Evolutionary conservation across 768 basidiomycete genomes (phyloP).

Genomic region (Tulasnella sp.): DNA sequence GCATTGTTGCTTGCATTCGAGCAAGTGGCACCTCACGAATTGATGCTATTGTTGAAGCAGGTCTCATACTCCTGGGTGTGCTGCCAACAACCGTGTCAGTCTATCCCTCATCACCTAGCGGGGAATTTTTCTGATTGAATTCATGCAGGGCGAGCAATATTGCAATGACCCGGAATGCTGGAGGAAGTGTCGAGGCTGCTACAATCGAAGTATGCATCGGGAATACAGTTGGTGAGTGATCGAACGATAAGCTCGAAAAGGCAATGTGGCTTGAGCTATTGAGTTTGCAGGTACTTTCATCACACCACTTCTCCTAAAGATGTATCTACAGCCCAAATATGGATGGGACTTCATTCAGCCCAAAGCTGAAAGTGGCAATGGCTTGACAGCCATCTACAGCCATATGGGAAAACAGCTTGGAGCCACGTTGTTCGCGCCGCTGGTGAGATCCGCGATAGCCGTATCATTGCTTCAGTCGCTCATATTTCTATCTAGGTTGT

Average conservation of each 20-base stretch:
- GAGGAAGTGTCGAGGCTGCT: slow-evolving; percentile 22
- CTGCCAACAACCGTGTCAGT: slow-evolving; percentile 23
- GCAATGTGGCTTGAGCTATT: no score
- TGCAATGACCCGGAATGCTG: slow-evolving; percentile 22
- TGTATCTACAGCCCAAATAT: slow-evolving; percentile 19
- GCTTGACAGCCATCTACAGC: slow-evolving; percentile 21
- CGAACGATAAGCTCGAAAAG: no score
- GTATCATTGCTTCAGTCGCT: not conserved
- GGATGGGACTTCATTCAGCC: slow-evolving; percentile 21
- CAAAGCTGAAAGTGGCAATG: slow-evolving; percentile 20
- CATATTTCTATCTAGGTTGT: slow-evolving; percentile 16
- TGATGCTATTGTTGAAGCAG: slow-evolving; percentile 21
- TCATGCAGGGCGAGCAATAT: slow-evolving; percentile 21
- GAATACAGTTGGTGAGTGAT: slow-evolving; percentile 19
- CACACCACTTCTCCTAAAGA: slow-evolving; percentile 20
- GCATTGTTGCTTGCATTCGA: slow-evolving; percentile 21
- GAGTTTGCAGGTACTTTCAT: slow-evolving; percentile 17
- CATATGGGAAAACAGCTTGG: slow-evolving; percentile 22
- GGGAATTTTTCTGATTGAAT: not conserved
- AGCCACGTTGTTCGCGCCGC: slow-evolving; percentile 21
- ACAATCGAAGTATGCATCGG: slow-evolving; percentile 23
- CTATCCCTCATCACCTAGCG: not conserved
- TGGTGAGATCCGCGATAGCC: slow-evolving; percentile 15
- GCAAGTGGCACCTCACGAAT: slow-evolving; percentile 17
- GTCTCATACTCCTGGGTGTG: slow-evolving; percentile 22